Evolutionary conservation across 805 yeast genomes (phyloP), one percentile per base, ranked within the genome.

Genomic region (Citeromyces nyonsensis): DNA sequence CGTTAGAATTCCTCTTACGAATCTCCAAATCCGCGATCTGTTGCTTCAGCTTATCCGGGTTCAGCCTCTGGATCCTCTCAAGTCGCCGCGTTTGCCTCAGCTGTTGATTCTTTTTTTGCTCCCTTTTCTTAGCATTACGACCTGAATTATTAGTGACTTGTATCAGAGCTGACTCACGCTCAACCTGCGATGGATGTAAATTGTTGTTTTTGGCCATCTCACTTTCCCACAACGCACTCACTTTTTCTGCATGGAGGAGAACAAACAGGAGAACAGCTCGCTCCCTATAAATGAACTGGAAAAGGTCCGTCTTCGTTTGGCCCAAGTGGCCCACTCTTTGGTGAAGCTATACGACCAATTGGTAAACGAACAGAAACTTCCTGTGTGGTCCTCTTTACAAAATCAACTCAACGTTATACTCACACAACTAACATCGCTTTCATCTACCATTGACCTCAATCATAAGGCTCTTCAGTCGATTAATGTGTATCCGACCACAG

Each of bases 351-450:
- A 69, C 40, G 66, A 62, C 15, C 73, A 72, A 27, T 52, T 77
- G 36, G 55, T 63, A 24, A 56, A 52, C 33, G 40, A 64, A 32
- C 49, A 56, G 8, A 51, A 51, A 44, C 39, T 59, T 44, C 45
- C 73, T 52, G 54, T 54, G 29, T 69, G 66, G 69, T 73, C 74
- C 11, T 73, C 80, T 3, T 56, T 88, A 13, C 95, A 82, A 45
- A 74, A 77, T 38, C 97, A 88, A 51, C 71, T 84, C 44, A 82
- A 74, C 42, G 83, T 86, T 18, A 67, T 84, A 6, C 51, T 86
- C 24, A 80, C 94, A 10, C 97, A 91, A 49, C 57, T 88, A 29
- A 69, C 70, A 28, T 75, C 94, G 2, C 66, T 88, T n/a, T 71
- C 93, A 0, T 54, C 68, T 5, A 75, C 83, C 2, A 48, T 91